A percentile compares a stretch with the other conserved stretches of the same genome.
These are phyloP conservation scores for Diaporthe sp. DNA, from an alignment of 2,329 filamentous ascomycete species.

Conservation along the genomic window DNA sequence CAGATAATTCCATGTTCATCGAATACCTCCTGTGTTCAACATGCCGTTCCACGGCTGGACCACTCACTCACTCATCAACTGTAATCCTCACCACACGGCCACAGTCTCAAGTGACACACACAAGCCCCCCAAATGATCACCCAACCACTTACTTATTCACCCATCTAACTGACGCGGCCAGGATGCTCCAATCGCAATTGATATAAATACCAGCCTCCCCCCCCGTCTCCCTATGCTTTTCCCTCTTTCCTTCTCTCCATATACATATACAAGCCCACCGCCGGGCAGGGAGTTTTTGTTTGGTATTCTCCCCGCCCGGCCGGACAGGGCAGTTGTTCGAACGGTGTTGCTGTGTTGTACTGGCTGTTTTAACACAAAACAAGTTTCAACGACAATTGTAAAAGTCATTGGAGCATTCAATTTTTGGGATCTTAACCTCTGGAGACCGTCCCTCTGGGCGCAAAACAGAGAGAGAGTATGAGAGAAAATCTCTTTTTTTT, in stretches of 20 bases:
- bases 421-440: conserved; percentile 16
- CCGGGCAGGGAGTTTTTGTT: background rate
- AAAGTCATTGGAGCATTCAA: background rate
- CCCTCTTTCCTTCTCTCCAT: background rate
- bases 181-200: accelerated
- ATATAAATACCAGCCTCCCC: background rate
- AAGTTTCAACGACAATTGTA: background rate
- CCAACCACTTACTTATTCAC: background rate
- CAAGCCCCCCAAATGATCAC: background rate
- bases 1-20: background rate
- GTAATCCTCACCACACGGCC: background rate
- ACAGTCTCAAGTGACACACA: background rate
- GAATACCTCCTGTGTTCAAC: background rate
- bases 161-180: background rate
- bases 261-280: background rate
- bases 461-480: background rate
- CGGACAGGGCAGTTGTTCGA: background rate
- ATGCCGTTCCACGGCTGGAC: no score
- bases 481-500: background rate
- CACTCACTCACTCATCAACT: background rate
- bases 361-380: background rate
- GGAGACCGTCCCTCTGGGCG: no score
- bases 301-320: background rate
- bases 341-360: conserved; percentile 1
- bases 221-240: background rate